These are phyloP conservation scores for Lippia alba DNA, from an alignment of 305 asterid genomes.

Conservation along the genomic window DNA sequence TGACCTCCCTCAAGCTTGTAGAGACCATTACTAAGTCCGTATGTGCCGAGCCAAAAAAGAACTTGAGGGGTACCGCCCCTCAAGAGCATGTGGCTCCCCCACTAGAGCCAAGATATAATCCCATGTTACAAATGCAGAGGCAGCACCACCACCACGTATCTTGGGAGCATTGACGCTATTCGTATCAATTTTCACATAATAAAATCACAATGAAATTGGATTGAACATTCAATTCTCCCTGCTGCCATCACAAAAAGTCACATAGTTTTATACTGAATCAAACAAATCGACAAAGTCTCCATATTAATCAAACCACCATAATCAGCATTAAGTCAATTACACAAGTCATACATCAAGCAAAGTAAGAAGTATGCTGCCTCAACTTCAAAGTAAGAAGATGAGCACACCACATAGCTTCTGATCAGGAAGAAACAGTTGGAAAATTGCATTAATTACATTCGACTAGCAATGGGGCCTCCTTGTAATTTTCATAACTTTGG, in stretches of 20 bases:
- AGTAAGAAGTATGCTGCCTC: too few species aligned
- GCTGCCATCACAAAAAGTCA: too few species aligned
- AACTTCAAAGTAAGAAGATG: background rate
- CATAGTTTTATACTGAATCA: too few species aligned
- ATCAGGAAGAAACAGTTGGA: background rate
- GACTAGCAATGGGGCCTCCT: too few species aligned
- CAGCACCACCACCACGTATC: slow-evolving; percentile 83
- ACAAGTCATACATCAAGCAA: background rate
- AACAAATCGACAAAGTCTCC: too few species aligned
- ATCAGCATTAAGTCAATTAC: background rate
- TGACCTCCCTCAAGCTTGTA: slow-evolving; percentile 99
- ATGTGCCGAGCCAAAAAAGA: too few species aligned
- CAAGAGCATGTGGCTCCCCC: too few species aligned
- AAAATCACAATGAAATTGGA: background rate
- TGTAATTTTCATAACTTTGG: background rate
- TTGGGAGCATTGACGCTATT: slow-evolving; percentile 78
- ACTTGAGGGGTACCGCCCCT: too few species aligned
- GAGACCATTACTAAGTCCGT: slow-evolving; percentile 82
- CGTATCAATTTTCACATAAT: slow-evolving; percentile 58
- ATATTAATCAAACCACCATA: background rate
- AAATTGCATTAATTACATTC: too few species aligned
- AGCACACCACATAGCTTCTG: slow-evolving; percentile 5
- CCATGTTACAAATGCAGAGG: slow-evolving; percentile 72
- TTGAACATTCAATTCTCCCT: background rate
- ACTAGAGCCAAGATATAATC: slow-evolving; percentile 67